Conservation (phyloP, 129 eudicot species). For the Mikania micrantha region DNA sequence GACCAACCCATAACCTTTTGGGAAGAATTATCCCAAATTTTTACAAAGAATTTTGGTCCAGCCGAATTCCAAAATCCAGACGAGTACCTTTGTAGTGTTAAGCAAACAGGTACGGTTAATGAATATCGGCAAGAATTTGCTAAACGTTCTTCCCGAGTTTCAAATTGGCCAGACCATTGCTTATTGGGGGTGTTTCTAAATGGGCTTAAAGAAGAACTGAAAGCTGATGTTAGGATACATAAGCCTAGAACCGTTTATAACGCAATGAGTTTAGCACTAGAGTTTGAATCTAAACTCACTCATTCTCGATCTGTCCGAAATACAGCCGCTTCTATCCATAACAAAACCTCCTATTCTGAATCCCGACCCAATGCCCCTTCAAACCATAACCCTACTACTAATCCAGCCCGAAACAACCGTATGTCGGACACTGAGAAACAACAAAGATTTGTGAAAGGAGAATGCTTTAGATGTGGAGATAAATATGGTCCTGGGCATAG, state of each 20-base stretch:
- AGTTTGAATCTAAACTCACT: background rate
- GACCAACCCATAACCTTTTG: background rate
- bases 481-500: no score
- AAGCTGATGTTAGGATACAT: no score
- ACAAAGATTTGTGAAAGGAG: background rate
- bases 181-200: no score
- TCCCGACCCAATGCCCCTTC: background rate
- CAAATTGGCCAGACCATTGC: no score
- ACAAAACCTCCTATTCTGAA: background rate
- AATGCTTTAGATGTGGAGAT: no score
- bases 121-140: slow-evolving; percentile 14
- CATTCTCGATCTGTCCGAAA: background rate
- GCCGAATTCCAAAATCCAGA: slow-evolving; percentile 9
- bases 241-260: no score
- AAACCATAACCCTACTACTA: background rate
- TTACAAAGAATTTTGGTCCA: slow-evolving; percentile 5
- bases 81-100: slow-evolving; percentile 4
- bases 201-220: no score
- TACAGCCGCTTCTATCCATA: background rate
- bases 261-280: background rate
- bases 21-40: background rate
- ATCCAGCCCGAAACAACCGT: background rate
- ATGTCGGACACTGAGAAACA: background rate
- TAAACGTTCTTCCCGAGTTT: background rate
- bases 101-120: background rate